These are phyloP conservation scores for Fusarium mexicanum DNA, from an alignment of 2,329 filamentous ascomycete species.

Conservation along the genomic window DNA sequence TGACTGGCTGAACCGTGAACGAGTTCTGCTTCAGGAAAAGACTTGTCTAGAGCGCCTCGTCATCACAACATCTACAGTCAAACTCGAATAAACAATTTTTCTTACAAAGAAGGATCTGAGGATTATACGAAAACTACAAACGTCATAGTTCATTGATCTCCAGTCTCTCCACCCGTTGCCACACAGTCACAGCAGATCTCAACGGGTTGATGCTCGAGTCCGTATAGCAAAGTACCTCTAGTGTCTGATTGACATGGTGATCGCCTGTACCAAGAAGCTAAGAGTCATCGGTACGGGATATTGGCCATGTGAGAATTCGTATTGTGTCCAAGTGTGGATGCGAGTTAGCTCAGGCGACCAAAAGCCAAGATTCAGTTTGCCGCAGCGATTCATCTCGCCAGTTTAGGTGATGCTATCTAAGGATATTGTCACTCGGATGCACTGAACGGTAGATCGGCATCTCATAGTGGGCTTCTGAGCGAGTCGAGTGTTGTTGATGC, in stretches of 20 bases:
- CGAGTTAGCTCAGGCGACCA: background rate
- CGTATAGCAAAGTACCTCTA: background rate
- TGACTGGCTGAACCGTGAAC: conserved; percentile 8
- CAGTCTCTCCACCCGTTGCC: conserved; percentile 20
- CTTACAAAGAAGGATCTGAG: background rate
- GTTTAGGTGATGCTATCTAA: background rate
- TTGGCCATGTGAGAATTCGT: conserved; percentile 25
- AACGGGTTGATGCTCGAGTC: conserved; percentile 9
- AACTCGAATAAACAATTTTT: background rate
- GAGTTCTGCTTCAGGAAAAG: conserved; percentile 20
- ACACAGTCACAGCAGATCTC: conserved; percentile 21
- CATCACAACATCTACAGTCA: background rate
- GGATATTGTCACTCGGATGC: background rate
- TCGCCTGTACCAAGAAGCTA: conserved; percentile 9
- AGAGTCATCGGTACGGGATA: conserved; percentile 4
- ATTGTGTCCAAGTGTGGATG: background rate
- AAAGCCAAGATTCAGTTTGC: conserved; percentile 12
- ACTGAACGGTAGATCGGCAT: background rate
- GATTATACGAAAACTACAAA: conserved; percentile 6
- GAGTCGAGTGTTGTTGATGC: background rate
- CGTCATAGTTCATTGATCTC: conserved; percentile 21
- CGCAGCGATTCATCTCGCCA: conserved; percentile 20
- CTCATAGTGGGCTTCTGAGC: background rate
- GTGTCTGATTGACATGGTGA: conserved; percentile 4
- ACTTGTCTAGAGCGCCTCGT: conserved; percentile 27